These are phyloP conservation scores for Microthlaspi erraticum DNA, from an alignment of 345 rosid genomes.

Conservation along the genomic window DNA sequence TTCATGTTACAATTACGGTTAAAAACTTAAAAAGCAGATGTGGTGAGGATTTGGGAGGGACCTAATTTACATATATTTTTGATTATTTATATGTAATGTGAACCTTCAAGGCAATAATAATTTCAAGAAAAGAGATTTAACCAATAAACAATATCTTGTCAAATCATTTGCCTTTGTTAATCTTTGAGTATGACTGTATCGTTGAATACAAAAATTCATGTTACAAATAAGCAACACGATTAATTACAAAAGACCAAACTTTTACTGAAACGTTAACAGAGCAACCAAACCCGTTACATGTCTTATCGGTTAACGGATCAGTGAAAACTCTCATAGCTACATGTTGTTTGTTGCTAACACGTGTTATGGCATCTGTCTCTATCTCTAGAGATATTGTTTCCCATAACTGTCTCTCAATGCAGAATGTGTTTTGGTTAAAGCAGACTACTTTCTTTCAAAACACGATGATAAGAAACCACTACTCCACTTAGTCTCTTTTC, in stretches of 20 bases:
- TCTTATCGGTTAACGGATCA: not conserved
- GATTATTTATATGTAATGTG: constrained; percentile 26
- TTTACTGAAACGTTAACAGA: constrained; percentile 24
- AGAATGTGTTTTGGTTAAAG: not conserved
- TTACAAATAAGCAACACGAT: constrained; percentile 1
- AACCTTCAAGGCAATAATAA: constrained; percentile 1
- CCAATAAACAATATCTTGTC: not conserved
- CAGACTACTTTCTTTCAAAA: not conserved
- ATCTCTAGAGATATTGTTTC: not conserved
- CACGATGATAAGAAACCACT: constrained; percentile 17
- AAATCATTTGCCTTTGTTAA: too few relatives aligned
- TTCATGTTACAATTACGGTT: constrained; percentile 22
- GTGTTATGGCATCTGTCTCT: constrained; percentile 26
- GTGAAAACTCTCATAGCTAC: constrained; percentile 27
- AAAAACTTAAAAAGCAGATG: constrained; percentile 8
- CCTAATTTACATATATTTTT: constrained; percentile 25
- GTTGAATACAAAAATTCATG: not conserved
- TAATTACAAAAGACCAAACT: constrained; percentile 6
- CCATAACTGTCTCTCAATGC: not conserved
- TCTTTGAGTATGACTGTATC: too few relatives aligned
- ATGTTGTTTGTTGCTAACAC: constrained; percentile 18
- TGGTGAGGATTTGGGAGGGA: constrained; percentile 35
- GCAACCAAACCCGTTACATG: constrained; percentile 13
- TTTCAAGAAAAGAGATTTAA: constrained; percentile 9
- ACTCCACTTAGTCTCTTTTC: constrained; percentile 20